These are phyloP conservation scores for Penicillium olsonii DNA, from an alignment of 2,329 filamentous ascomycete genomes.

Conservation along the genomic window DNA sequence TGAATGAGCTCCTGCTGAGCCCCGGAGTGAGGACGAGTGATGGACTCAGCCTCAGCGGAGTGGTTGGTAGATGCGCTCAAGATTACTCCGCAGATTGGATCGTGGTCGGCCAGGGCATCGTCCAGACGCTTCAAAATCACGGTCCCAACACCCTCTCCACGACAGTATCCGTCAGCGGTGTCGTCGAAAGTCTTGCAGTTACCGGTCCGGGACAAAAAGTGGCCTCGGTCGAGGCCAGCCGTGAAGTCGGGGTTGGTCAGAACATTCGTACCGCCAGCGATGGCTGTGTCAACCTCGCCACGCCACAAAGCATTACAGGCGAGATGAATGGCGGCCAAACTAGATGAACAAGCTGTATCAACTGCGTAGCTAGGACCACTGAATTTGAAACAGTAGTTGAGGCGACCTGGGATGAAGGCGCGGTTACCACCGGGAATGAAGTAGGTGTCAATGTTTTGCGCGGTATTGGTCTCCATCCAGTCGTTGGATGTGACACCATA, in stretches of 20 bases:
- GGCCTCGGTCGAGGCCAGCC: slow-evolving; percentile 64
- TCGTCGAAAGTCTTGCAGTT: slow-evolving; percentile 54
- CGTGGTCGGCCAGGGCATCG: slow-evolving; percentile 54
- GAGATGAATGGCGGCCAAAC: slow-evolving; percentile 67
- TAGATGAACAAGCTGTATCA: slow-evolving; percentile 70
- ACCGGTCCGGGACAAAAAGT: slow-evolving; percentile 37
- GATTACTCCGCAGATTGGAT: slow-evolving; percentile 45
- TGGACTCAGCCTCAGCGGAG: slow-evolving; percentile 48
- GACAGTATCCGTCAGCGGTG: slow-evolving; percentile 56
- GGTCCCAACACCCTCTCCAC: slow-evolving; percentile 52
- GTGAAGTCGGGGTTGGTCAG: slow-evolving; percentile 80
- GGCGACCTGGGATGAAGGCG: slow-evolving; percentile 63
- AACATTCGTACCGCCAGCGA: slow-evolving; percentile 73
- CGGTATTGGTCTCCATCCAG: slow-evolving; percentile 57
- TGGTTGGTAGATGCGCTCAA: slow-evolving; percentile 47
- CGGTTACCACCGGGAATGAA: slow-evolving; percentile 64
- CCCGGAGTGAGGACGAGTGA: slow-evolving; percentile 45
- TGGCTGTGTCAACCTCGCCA: slow-evolving; percentile 75
- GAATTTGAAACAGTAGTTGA: slow-evolving; percentile 77
- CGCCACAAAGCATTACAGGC: slow-evolving; percentile 71
- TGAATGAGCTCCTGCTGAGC: slow-evolving; percentile 40
- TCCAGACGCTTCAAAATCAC: slow-evolving; percentile 55
- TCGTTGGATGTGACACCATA: slow-evolving; percentile 45
- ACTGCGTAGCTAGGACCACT: slow-evolving; percentile 69
- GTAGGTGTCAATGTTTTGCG: slow-evolving; percentile 33